Conservation (phyloP, 176 grass and related monocot genomes). For the Oropetium thomaeum region DNA sequence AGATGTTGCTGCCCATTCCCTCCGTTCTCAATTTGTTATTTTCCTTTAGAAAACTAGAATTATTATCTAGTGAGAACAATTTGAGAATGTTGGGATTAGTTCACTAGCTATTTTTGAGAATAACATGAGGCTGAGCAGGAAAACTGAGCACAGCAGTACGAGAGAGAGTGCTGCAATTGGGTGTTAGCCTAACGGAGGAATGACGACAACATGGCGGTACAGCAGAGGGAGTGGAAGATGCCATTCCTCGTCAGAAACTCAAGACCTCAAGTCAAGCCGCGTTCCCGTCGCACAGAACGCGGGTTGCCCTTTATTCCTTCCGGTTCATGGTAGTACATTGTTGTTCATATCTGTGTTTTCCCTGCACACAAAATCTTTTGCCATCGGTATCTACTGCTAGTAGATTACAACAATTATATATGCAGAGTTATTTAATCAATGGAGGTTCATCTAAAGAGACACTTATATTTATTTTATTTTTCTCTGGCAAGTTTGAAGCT, state of each 20-base stretch:
- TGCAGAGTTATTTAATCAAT: not conserved
- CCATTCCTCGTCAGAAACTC: not conserved
- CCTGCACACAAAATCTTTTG: not conserved
- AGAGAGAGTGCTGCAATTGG: too few relatives aligned
- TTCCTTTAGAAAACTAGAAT: too few relatives aligned
- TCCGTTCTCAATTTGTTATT: too few relatives aligned
- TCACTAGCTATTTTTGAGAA: not conserved
- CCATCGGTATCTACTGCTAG: too few relatives aligned
- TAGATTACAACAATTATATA: too few relatives aligned
- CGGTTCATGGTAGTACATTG: not conserved
- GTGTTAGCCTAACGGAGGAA: not conserved
- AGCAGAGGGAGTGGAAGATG: not conserved
- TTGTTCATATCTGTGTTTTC: not conserved
- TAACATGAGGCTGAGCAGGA: not conserved
- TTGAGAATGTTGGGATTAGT: not conserved
- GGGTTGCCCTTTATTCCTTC: not conserved
- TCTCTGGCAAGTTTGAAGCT: not conserved
- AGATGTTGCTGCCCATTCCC: not conserved
- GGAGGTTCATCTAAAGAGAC: not conserved
- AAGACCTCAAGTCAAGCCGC: slow-evolving; percentile 13
- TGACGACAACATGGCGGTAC: not conserved
- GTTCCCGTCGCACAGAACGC: not conserved
- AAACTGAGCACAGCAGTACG: too few relatives aligned
- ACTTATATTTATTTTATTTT: not conserved
- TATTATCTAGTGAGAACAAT: too few relatives aligned